Evolutionary conservation across 129 eudicot species (phyloP).

Genomic region (Gnaphalium uliginosum): DNA sequence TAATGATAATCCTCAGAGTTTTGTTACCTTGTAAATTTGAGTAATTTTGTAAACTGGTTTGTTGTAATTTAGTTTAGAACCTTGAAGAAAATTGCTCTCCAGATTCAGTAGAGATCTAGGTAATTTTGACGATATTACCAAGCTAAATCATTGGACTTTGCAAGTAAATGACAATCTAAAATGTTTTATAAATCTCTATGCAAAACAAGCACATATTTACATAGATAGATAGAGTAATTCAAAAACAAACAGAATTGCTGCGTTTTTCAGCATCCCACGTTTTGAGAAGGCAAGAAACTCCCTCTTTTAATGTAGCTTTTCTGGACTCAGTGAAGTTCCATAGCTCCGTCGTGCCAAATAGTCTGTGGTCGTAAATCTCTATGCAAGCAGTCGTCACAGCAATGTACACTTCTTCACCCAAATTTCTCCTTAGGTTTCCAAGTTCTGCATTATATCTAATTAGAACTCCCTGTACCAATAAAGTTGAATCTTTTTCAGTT

Average conservation of each 20-base stretch:
- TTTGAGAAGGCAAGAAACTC: conserved; percentile 7
- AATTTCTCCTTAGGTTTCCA: background rate
- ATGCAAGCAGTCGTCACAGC: background rate
- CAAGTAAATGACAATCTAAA: too few relatives aligned
- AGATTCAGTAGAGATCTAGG: background rate
- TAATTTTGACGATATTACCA: too few relatives aligned
- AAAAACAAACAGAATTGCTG: too few relatives aligned
- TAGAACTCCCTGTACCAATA: conserved; percentile 5
- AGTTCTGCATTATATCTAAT: background rate
- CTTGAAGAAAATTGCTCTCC: too few relatives aligned
- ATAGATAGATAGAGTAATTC: background rate
- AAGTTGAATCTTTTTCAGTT: background rate
- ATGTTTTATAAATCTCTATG: too few relatives aligned
- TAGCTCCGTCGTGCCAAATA: background rate
- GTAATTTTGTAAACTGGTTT: too few relatives aligned
- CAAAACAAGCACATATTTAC: background rate
- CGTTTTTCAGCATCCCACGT: background rate
- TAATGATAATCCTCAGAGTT: too few relatives aligned
- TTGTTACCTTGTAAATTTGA: too few relatives aligned
- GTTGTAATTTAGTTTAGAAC: too few relatives aligned
- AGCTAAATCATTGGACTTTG: too few relatives aligned
- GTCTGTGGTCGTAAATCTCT: background rate
- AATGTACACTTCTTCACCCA: background rate
- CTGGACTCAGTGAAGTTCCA: conserved; percentile 18
- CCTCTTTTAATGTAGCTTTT: background rate